A percentile compares a stretch with the other conserved stretches of the same genome.
Conservation (phyloP, 2,329 filamentous ascomycete genomes). For the Aspergillus thermomutatus region DNA sequence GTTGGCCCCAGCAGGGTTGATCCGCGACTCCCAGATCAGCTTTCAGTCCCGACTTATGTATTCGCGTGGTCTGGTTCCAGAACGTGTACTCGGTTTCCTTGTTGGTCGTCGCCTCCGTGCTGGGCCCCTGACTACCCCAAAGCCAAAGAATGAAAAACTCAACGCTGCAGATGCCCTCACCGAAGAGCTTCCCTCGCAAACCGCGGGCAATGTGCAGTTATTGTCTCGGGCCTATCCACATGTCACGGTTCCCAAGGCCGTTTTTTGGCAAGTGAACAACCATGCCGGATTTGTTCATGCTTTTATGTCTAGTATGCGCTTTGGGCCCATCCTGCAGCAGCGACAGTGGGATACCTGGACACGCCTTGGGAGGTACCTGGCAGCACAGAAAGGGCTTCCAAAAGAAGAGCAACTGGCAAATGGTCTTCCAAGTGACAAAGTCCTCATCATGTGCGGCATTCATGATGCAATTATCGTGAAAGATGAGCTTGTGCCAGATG, state of each 20-base stretch:
- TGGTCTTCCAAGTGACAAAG: constrained; percentile 44
- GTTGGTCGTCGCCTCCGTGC: constrained; percentile 51
- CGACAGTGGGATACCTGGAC: constrained; percentile 57
- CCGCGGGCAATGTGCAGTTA: constrained; percentile 38
- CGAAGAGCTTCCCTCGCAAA: constrained; percentile 37
- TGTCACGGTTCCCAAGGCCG: constrained; percentile 60
- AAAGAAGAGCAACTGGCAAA: constrained; percentile 25
- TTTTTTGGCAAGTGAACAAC: constrained; percentile 65
- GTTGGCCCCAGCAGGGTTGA: constrained; percentile 74
- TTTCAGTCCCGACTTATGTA: constrained; percentile 63
- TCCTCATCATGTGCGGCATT: constrained; percentile 64
- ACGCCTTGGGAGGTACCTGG: constrained; percentile 51
- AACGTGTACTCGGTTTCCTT: constrained; percentile 51
- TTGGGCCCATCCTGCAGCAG: constrained; percentile 66
- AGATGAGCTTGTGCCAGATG: constrained; percentile 63
- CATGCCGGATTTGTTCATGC: constrained; percentile 67
- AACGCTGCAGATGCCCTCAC: constrained; percentile 40
- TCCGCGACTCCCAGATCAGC: constrained; percentile 62
- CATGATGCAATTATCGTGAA: constrained; percentile 65
- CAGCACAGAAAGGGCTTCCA: constrained; percentile 35
- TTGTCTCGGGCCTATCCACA: constrained; percentile 52
- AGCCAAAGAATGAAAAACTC: constrained; percentile 31
- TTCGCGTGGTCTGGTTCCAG: constrained; percentile 57
- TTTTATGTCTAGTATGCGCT: constrained; percentile 67
- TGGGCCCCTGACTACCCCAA: constrained; percentile 33